A percentile compares a stretch with the other conserved stretches of the same genome.
Evolutionary conservation across 1,139 yeast species (phyloP).

Genomic region (Neolecta irregularis): DNA sequence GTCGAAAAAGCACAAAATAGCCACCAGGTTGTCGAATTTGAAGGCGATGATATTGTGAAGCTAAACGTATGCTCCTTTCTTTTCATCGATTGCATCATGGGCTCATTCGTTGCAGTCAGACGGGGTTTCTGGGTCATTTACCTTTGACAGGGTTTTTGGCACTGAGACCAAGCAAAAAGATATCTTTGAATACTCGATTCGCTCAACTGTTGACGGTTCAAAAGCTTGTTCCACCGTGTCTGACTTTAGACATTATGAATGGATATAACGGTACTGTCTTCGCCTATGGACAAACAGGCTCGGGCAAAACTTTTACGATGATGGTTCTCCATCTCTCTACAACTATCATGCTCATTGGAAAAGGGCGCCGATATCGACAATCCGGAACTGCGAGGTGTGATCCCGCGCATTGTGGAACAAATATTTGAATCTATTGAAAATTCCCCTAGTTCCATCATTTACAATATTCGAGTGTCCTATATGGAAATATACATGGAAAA

Average conservation of each 20-base stretch:
- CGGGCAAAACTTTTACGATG: slow-evolving; percentile 81
- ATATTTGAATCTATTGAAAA: slow-evolving; percentile 43
- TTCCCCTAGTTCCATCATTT: slow-evolving; percentile 42
- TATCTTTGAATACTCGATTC: slow-evolving; percentile 45
- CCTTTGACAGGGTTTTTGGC: slow-evolving; percentile 54
- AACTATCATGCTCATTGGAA: neutral
- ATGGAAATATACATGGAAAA: slow-evolving; percentile 77
- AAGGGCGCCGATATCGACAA: slow-evolving; percentile 39
- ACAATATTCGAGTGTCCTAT: slow-evolving; percentile 53
- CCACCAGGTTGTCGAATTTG: slow-evolving; percentile 21
- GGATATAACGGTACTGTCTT: slow-evolving; percentile 79
- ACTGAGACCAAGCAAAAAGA: slow-evolving; percentile 39
- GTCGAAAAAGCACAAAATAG: slow-evolving; percentile 22
- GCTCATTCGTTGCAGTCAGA: slow-evolving; percentile 15
- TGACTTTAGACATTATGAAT: slow-evolving; percentile 30
- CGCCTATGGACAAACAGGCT: slow-evolving; percentile 82
- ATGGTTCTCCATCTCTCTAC: slow-evolving; percentile 22
- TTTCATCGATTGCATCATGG: slow-evolving; percentile 2
- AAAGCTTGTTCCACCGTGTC: neutral
- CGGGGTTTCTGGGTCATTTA: slow-evolving; percentile 31
- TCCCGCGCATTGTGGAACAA: slow-evolving; percentile 57
- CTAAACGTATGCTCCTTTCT: slow-evolving; percentile 6
- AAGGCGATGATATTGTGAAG: slow-evolving; percentile 22
- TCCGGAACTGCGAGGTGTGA: slow-evolving; percentile 38
- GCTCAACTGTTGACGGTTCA: slow-evolving; percentile 36